Conservation (phyloP, 257 asterid genomes). For the Nicotiana noctiflora region DNA sequence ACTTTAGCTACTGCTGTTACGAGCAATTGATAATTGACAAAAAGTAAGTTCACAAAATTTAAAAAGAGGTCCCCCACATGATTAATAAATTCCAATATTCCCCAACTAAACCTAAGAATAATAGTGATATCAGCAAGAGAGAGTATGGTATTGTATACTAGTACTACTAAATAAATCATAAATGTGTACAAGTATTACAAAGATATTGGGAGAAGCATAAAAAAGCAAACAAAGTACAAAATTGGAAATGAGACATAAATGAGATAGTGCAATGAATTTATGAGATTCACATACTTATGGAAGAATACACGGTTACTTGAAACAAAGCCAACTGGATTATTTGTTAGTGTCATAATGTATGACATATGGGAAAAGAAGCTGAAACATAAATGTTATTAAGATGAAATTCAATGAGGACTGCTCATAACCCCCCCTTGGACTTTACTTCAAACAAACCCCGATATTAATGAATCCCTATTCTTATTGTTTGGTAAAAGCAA, state of each 20-base stretch:
- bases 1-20: neutral
- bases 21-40: neutral
- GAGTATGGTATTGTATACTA: neutral
- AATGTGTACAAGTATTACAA: neutral
- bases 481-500: too few species aligned
- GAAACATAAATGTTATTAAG: neutral
- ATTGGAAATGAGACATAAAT: neutral
- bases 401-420: neutral
- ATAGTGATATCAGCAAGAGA: neutral
- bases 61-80: neutral
- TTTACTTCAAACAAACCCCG: neutral
- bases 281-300: neutral
- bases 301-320: neutral
- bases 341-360: neutral
- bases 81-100: constrained; percentile 5
- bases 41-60: neutral
- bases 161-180: neutral
- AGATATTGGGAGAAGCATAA: neutral
- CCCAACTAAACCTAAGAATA: neutral
- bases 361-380: neutral
- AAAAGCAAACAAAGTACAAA: neutral
- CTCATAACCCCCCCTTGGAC: neutral
- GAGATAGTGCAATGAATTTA: neutral
- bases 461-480: neutral
- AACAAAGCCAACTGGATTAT: neutral